These are phyloP conservation scores for Penicillium sp. DNA, from an alignment of 2,329 filamentous ascomycete genomes.

Conservation along the genomic window DNA sequence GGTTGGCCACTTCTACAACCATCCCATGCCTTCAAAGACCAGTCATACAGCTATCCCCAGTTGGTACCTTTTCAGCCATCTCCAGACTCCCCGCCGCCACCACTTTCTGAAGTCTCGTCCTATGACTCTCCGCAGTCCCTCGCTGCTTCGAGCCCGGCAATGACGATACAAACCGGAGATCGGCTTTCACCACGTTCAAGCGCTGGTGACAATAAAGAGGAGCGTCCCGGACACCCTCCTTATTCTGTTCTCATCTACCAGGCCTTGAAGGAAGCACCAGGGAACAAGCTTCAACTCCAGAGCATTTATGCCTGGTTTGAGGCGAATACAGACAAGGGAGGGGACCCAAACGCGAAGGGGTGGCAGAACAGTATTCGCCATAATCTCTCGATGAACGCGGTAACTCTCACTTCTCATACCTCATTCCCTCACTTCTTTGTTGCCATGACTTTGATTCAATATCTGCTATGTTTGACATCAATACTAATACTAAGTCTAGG, in stretches of 20 bases:
- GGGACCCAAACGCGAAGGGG: slow-evolving; percentile 60
- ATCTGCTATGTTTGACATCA: background rate
- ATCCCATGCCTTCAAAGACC: background rate
- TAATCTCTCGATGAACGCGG: slow-evolving; percentile 92
- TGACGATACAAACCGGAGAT: slow-evolving; percentile 8
- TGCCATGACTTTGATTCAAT: slow-evolving; percentile 2
- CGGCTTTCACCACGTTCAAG: slow-evolving; percentile 26
- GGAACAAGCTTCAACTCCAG: slow-evolving; percentile 71
- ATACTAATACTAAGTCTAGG: slow-evolving; percentile 22
- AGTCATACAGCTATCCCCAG: slow-evolving; percentile 1
- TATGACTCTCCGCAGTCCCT: slow-evolving; percentile 17
- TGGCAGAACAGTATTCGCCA: slow-evolving; percentile 97
- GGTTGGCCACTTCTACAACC: background rate
- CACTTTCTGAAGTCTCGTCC: slow-evolving; percentile 23
- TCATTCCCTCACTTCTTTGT: slow-evolving; percentile 8
- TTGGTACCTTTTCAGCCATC: slow-evolving; percentile 7
- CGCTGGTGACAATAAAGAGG: slow-evolving; percentile 21
- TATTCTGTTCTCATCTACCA: slow-evolving; percentile 80
- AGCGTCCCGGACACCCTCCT: slow-evolving; percentile 54
- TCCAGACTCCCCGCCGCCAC: slow-evolving; percentile 18
- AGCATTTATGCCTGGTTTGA: slow-evolving; percentile 91
- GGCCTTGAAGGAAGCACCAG: slow-evolving; percentile 66
- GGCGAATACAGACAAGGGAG: slow-evolving; percentile 73
- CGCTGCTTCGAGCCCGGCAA: slow-evolving; percentile 2
- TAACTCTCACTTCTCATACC: slow-evolving; percentile 43